Conservation (phyloP, 1,284 basidiomycete species). For the Irpex rosettiformis region DNA sequence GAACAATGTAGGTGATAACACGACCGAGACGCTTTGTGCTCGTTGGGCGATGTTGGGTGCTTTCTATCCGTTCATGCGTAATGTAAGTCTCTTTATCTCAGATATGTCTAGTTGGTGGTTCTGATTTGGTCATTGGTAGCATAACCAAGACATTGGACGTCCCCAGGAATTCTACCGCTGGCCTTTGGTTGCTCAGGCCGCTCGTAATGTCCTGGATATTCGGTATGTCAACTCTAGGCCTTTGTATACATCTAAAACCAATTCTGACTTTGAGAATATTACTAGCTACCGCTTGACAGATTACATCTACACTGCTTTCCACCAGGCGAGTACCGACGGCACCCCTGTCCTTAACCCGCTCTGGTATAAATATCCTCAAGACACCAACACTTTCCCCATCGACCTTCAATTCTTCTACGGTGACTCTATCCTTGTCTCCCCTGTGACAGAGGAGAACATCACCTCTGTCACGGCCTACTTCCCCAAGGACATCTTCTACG, state of each 20-base stretch:
- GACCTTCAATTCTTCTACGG: constrained; percentile 72
- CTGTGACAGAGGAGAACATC: constrained; percentile 59
- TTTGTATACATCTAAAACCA: not conserved
- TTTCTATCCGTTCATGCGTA: constrained; percentile 71
- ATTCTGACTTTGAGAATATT: not conserved
- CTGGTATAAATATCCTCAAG: constrained; percentile 65
- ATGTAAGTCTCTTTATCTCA: constrained; percentile 38
- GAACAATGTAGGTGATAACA: constrained; percentile 40
- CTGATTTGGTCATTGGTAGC: constrained; percentile 31
- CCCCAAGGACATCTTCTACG: constrained; percentile 63
- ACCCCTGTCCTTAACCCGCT: constrained; percentile 60
- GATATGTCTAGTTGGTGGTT: not conserved
- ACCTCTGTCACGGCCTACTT: constrained; percentile 61
- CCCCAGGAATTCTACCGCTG: constrained; percentile 71
- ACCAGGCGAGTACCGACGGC: constrained; percentile 53
- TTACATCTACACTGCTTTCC: constrained; percentile 72
- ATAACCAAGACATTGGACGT: constrained; percentile 50
- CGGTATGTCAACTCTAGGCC: constrained; percentile 34
- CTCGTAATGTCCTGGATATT: constrained; percentile 57
- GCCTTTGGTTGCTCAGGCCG: constrained; percentile 54
- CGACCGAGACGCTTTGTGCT: constrained; percentile 61
- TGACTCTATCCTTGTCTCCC: constrained; percentile 62
- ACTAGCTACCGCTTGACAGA: constrained; percentile 63
- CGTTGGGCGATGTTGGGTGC: constrained; percentile 69
- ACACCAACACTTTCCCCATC: constrained; percentile 52